Evolutionary conservation across 2,329 filamentous ascomycete genomes (phyloP), one percentile per base, ranked within the genome.

Genomic region (Exophiala lecanii-corni): DNA sequence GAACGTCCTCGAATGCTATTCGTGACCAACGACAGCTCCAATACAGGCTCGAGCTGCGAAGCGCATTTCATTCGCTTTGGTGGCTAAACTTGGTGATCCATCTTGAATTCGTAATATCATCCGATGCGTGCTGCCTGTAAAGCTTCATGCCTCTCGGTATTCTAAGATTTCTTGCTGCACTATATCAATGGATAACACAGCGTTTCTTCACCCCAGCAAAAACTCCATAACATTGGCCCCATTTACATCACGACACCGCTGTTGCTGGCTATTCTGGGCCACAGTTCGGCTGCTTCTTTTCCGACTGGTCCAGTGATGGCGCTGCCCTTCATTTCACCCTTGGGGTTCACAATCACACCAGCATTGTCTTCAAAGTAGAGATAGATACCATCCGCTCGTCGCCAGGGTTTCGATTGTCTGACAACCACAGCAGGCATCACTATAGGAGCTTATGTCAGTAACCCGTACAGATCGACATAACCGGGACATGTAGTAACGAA

Each of bases 341-440:
- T 98, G 74, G 91, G 89, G 81, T 98, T 98, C 80, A 98, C 92
- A 67, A 98, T 98, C 66, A 98, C 92, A 83, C 92, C 92, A 71
- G 92, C 92, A 74, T 98, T 98, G 77, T 98, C 94, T 87, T 98
- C 92, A 68, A 98, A 98, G 82, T 98, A 98, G 63, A 98, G 83
- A 82, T 88, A 98, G 66, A 97, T 86, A 75, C 92, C 94, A 72
- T 98, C 92, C 62, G 86, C 86, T 72, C 92, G 84, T 81, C 92
- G 89, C 92, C 92, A 98, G 65, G 92, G 92, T 84, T 98, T 98
- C 78, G 85, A 86, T 79, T 97, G 92, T 72, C 92, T 81, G 71
- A 97, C 91, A 68, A 98, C 92, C 69, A 98, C 91, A 66, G 92
- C 92, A 62, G 92, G 92, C 89, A 98, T 95, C 73, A 98, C 92